Evolutionary conservation across 768 basidiomycete genomes (phyloP).

Genomic region (Leucosporidium yakuticum): DNA sequence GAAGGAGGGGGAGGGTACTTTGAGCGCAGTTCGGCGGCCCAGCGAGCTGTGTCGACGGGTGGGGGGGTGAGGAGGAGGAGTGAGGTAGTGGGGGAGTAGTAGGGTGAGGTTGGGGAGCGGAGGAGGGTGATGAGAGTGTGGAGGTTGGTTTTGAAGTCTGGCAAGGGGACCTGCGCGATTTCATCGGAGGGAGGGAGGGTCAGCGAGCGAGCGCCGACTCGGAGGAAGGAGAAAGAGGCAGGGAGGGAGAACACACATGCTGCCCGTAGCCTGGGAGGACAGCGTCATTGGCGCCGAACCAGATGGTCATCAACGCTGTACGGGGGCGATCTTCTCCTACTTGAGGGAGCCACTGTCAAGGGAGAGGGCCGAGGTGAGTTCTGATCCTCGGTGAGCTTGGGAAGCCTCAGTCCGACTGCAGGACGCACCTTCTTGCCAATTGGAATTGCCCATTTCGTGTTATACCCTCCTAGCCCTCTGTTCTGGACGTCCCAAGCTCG

Average conservation of each 20-base stretch:
- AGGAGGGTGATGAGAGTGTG: conserved; percentile 23
- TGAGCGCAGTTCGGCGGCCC: conserved; percentile 25
- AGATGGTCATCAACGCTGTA: conserved; percentile 22
- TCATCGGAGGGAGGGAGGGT: too few relatives aligned
- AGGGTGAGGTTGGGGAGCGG: conserved; percentile 16
- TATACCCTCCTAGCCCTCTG: too few relatives aligned
- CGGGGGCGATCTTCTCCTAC: conserved; percentile 4
- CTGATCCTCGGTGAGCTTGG: background rate
- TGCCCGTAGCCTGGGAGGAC: conserved; percentile 16
- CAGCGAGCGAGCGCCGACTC: background rate
- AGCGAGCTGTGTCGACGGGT: conserved; percentile 21
- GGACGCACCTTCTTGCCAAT: conserved; percentile 21
- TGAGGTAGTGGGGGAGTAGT: conserved; percentile 22
- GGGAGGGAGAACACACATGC: background rate
- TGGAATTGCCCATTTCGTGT: conserved; percentile 15
- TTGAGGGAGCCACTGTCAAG: conserved; percentile 21
- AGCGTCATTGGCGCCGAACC: conserved; percentile 37
- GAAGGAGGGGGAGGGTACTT: conserved; percentile 16
- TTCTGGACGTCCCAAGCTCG: too few relatives aligned
- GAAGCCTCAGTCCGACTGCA: too few relatives aligned
- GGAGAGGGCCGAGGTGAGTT: background rate
- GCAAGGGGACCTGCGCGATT: conserved; percentile 18
- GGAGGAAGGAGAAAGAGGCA: too few relatives aligned
- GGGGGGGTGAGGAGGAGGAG: conserved; percentile 30
- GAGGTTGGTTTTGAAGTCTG: conserved; percentile 31